Base-by-base conservation (phyloP, 306 rosid species). In the Trifolium subterraneum region DNA sequence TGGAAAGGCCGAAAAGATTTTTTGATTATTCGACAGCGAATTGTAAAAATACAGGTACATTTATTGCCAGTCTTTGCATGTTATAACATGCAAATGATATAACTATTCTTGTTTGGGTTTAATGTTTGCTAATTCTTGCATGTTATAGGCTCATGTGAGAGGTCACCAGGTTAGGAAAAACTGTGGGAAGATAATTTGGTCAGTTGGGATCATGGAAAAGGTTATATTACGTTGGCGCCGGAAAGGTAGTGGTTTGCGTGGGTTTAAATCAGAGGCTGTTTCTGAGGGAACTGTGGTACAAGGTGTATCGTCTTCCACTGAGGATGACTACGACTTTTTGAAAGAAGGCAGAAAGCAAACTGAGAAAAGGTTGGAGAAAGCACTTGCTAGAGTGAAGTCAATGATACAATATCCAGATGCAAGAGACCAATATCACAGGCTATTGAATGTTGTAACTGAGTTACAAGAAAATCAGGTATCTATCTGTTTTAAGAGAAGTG, bases 371-470 rank as follows among this genome's bases (percentile, higher is more conserved):
- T 60, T 86, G 86, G 88, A 93, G 78, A 90, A 87, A 81, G 98
- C 98, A 10, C 91, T 93, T 50, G 88, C 90, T 31, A 86, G 98
- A 74, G 98, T 92, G 77, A 90, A 90, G 88, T 90, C 98, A 63
- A 93, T 93, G 98, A 90, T 78, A 79, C 96, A 80, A 73, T 87
- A 92, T 83, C 98, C 94, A 5, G 98, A 92, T 74, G 98, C 96
- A 33, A 88, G 98, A 79, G 90, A 86, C 80, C 98, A 92, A 73
- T 92, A 92, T 72, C 84, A 79, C 77, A 87, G 96, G 76, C 85
- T 92, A 61, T 74, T 90, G 83, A 93, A 87, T 72, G 92, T 79
- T 36, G 96, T 85, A 27, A 68, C 84, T 44, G 90, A 87, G 71
- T 78, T 90, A 68, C 86, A 86, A 83, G 87, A 87, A 70, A 81